Base-by-base conservation (phyloP, 768 basidiomycete genomes). In the Hemileccinum rubropunctum region DNA sequence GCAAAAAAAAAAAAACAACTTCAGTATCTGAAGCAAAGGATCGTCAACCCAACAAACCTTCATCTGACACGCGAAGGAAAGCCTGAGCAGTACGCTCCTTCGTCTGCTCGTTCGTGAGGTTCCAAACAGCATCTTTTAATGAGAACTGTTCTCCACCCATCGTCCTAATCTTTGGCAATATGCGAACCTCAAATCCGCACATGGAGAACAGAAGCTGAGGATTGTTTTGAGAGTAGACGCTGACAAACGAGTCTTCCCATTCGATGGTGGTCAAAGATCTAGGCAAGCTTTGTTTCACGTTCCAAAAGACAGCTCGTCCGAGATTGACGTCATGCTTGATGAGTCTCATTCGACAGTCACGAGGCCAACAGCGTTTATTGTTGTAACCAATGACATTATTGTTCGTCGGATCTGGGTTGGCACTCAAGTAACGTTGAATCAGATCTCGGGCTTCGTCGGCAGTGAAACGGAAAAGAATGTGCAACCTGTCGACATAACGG, bases 271-370 rank as follows among this genome's bases (percentile, higher is more conserved):
- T 98, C 54, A 99, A 73, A 14, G 95, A 97, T 42, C 97, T 78
- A 0, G 97, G 97, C 21, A 99, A 70, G 58, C 91, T 91, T 69
- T 98, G 94, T 73, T 98, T 97, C 68, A 98, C 91, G 64, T 99
- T 98, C 97, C 95, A 99, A 73, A 97, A 98, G 9, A 98, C 97
- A 2, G 97, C 97, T 53, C 97, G 82, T 18, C 95, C 97, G 39
- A 99, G 77, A 70, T 99, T 98, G 71, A 98, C 97, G 65, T 99
- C 97, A 69, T 99, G 97, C 72, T 99, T 99, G 77, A 97, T 95
- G 50, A 99, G 78, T 30, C 97, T 79, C 97, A 99, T 99, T 51
- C 97, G 87, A 69, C 97, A 99, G 71, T 99, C 97, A 58, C 95
- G 82, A 33, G 97, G 97, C 97, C 97, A 99, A 73, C 97, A 98